Conservation (phyloP, 2,329 filamentous ascomycete species). For the Phaeosphaeriaceae sp. region DNA sequence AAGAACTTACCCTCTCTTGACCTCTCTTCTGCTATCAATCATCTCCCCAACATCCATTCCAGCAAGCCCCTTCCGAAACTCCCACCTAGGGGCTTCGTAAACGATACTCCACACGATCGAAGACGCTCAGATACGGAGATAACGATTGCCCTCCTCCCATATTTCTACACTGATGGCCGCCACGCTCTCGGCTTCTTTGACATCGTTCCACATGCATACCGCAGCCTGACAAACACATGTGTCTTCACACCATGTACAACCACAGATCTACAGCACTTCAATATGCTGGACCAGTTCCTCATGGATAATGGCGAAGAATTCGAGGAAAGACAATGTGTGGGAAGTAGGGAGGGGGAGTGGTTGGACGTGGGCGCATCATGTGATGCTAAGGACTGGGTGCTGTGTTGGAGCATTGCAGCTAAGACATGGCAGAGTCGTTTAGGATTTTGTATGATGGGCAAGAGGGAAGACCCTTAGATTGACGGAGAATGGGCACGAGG, state of each 20-base stretch:
- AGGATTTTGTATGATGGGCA: neutral
- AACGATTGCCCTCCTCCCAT: slow-evolving; percentile 21
- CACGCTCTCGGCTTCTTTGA: slow-evolving; percentile 23
- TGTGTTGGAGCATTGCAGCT: neutral
- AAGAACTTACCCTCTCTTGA: slow-evolving; percentile 24
- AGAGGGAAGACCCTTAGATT: neutral
- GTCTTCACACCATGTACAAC: slow-evolving; percentile 20
- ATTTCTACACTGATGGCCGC: slow-evolving; percentile 19
- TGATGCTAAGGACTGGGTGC: slow-evolving; percentile 7
- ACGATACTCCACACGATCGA: neutral
- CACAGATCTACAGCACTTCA: slow-evolving; percentile 5
- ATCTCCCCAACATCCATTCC: slow-evolving; percentile 25
- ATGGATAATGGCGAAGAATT: neutral
- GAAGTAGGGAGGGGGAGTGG: slow-evolving; percentile 10
- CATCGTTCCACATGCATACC: neutral
- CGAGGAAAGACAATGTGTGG: slow-evolving; percentile 4
- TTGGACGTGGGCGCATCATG: slow-evolving; percentile 6
- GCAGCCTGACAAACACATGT: neutral
- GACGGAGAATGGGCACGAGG: too few species aligned
- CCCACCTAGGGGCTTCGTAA: neutral
- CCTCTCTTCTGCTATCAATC: slow-evolving; percentile 21
- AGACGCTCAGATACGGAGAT: neutral
- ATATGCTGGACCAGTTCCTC: slow-evolving; percentile 9
- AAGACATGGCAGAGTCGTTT: slow-evolving; percentile 8
- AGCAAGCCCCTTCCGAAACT: slow-evolving; percentile 8